Evolutionary conservation across 805 yeast species (phyloP), one percentile per base, ranked within the genome.

Genomic region (Tetrapisispora namnaoensis): DNA sequence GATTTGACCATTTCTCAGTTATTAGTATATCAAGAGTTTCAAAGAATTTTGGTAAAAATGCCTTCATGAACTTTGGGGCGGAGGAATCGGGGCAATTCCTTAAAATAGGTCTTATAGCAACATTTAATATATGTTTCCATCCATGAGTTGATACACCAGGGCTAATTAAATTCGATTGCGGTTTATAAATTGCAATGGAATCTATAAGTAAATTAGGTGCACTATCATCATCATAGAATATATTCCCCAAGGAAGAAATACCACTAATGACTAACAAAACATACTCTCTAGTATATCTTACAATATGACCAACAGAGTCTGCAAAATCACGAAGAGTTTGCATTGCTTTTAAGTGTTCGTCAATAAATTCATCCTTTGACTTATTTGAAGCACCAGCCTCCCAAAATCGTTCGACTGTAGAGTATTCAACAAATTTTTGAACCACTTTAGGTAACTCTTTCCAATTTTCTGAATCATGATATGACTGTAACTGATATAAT

Each of bases 361-460:
- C 95, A 53, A 93, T 83, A 56, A 93, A 95, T 34, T 93, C 89
- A 62, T 93, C 98, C 59, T 87, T 84, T 2, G 95, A 82, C 67
- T 93, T 95, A 50, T 86, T 85, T 1, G 96, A 86, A 21, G 95
- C 95, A 17, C 99, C 99, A 52, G 89, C 95, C 62, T 95, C 98
- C 99, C 99, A 93, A 65, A 93, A 93, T 59, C 98, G 74, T 69
- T 93, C 99, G 62, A 83, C 80, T 45, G 95, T 84, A 51, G 95
- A 83, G 58, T 87, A 83, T 54, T 78, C 77, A n/a, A 91, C 96
- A 71, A 95, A 91, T 1, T 91, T 75, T 63, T 87, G 96, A 1
- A 93, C 98, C 49, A 88, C 95, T 2, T 76, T 76, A 0, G 99
- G 98, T 44, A 93, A 71, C 37, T 79, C 86, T 14, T 72, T 72